phyloP scores from a whole-genome alignment of 1,284 basidiomycete species.

The Tylopilus sp. region DNA sequence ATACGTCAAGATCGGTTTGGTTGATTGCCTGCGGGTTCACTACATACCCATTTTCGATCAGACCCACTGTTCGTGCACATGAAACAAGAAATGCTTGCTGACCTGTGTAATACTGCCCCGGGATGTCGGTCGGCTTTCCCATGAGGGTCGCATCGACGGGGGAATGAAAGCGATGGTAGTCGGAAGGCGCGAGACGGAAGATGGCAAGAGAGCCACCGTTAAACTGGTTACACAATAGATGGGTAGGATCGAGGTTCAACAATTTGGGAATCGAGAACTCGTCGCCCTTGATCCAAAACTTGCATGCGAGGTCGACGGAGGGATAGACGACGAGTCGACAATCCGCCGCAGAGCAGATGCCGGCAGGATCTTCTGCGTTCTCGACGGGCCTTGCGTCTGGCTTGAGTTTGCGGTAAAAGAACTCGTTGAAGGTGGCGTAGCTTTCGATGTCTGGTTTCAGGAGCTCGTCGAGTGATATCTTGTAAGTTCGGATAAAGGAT shows the following conservation, averaged over 20 bases:
- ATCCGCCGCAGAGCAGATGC: conserved; percentile 70
- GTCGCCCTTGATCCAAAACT: conserved; percentile 77
- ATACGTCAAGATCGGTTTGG: conserved; percentile 64
- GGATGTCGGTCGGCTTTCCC: conserved; percentile 47
- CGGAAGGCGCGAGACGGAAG: conserved; percentile 76
- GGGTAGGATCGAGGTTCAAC: conserved; percentile 42
- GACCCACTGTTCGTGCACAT: background rate
- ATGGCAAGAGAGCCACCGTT: conserved; percentile 55
- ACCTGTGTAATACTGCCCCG: conserved; percentile 60
- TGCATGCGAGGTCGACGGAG: conserved; percentile 55
- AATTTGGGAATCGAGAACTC: conserved; percentile 66
- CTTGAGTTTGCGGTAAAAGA: conserved; percentile 70
- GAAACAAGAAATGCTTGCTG: conserved; percentile 7
- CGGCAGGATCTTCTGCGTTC: conserved; percentile 48
- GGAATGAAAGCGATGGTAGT: conserved; percentile 85
- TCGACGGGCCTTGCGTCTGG: conserved; percentile 65
- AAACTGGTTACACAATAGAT: conserved; percentile 42
- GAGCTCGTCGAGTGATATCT: conserved; percentile 60
- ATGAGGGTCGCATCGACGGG: conserved; percentile 60
- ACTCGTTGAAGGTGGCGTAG: conserved; percentile 78
- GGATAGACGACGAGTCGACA: conserved; percentile 70
- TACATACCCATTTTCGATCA: conserved; percentile 17
- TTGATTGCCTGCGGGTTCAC: conserved; percentile 84
- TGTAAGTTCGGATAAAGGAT: conserved; percentile 72
- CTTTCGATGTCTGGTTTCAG: conserved; percentile 57